Percentiles rank a stretch among this genome's conserved stretches.
Conservation (phyloP, 257 asterid genomes). For the Solanum virginianum region DNA sequence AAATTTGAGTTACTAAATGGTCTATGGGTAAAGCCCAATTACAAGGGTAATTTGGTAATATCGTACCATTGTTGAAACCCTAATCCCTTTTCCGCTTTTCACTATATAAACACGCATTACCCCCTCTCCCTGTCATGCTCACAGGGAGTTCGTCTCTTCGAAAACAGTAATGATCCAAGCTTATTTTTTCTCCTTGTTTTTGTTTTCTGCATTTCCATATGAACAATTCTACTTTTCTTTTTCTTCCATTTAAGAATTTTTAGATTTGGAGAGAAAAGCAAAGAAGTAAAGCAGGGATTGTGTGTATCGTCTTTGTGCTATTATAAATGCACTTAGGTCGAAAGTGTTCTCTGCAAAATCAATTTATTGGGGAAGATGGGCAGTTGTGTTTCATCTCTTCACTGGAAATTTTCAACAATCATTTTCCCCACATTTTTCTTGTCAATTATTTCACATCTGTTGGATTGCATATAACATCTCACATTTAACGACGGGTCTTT, state of each 20-base stretch:
- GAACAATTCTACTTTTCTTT: background rate
- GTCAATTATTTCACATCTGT: background rate
- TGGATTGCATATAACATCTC: too few species aligned
- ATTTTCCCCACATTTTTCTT: conserved; percentile 24
- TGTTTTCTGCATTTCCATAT: background rate
- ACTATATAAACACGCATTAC: background rate
- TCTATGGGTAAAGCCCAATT: background rate
- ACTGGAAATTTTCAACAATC: conserved; percentile 43
- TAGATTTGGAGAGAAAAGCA: background rate
- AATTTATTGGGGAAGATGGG: conserved; percentile 34
- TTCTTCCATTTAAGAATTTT: background rate
- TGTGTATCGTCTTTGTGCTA: conserved; percentile 37
- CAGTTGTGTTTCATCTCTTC: conserved; percentile 35
- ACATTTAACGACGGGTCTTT: too few species aligned
- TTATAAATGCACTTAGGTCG: conserved; percentile 31
- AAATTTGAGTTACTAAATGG: too few species aligned
- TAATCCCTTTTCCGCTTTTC: background rate
- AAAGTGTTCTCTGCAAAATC: conserved; percentile 41
- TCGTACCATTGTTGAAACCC: background rate
- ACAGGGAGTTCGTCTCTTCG: background rate
- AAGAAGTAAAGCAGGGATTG: conserved; percentile 22
- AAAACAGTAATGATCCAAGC: background rate
- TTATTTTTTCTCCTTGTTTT: background rate
- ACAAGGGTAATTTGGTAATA: background rate
- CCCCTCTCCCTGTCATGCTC: background rate